These are phyloP conservation scores for Pseudopediastrum boryanum DNA, from an alignment of 139 green algal species.

Conservation along the genomic window DNA sequence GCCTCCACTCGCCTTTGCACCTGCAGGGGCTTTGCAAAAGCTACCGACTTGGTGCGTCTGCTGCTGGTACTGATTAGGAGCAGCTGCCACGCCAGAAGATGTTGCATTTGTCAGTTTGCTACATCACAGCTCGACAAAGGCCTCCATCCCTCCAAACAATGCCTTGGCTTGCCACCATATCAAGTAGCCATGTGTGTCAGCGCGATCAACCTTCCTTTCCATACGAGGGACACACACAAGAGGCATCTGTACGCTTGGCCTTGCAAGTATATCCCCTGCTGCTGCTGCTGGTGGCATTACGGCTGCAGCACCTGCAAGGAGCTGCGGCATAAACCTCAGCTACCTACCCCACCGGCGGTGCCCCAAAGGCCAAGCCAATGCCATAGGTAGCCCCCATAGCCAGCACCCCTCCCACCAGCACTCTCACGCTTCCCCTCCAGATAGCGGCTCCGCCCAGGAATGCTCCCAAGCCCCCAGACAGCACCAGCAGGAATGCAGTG, in stretches of 20 bases:
- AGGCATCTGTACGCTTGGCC: neutral
- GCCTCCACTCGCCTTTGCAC: no score
- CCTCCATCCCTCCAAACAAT: no score
- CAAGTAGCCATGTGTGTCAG: no score
- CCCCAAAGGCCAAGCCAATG: slow-evolving; percentile 53
- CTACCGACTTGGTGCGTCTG: no score
- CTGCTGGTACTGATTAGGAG: no score
- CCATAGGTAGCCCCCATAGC: slow-evolving; percentile 78
- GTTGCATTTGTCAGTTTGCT: no score
- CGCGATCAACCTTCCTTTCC: no score
- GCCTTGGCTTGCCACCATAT: no score
- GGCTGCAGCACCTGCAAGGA: neutral
- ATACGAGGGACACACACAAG: no score
- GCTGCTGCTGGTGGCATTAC: neutral
- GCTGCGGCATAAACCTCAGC: neutral
- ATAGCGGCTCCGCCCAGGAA: slow-evolving; percentile 67
- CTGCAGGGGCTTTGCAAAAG: no score
- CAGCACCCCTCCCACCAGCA: slow-evolving; percentile 79
- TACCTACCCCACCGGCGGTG: neutral
- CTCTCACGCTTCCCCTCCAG: slow-evolving; percentile 51
- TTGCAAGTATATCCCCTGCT: neutral
- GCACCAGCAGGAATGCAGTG: slow-evolving; percentile 36
- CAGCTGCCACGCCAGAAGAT: no score
- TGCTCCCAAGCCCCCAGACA: slow-evolving; percentile 73
- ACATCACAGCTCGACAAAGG: no score